Base-by-base conservation (phyloP, 306 rosid genomes). In the Styphnolobium japonicum region DNA sequence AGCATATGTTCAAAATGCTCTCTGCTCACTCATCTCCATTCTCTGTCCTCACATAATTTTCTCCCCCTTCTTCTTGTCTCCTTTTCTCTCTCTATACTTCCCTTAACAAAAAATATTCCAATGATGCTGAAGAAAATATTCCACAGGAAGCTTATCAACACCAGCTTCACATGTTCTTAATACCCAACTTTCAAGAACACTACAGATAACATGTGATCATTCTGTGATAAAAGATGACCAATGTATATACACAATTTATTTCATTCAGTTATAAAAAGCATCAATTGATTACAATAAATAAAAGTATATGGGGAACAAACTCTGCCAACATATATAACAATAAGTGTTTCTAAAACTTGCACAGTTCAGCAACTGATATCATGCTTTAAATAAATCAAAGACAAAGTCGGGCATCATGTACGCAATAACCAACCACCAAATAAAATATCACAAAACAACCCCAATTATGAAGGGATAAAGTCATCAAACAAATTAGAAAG, bases 401-500 rank as follows among this genome's bases (percentile, higher is more conserved):
- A 51, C 36, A 67, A 52, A 46, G 64, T 69, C 19, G 4, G 29
- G 33, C 46, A 19, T 45, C 67, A 29, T 25, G 36, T 37, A 42
- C 68, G 45, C 12, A 42, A 42, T 51, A 33, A 80, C 53, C 22
- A 42, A 58, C 52, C 33, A 45, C 14, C 34, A 33, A 42, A 45
- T 25, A 43, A 43, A 43, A 57, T 3, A 27, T 16, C 60, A 52
- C 33, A 42, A 42, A 43, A 16, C 53, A 40, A n/a, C n/a, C n/a
- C 37, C 27, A 61, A 39, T 53, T 33, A 33, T 65, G 63, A 71
- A 21, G 16, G 49, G 48, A 4, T 52, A 71, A 21, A 39, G 31
- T 61, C 62, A 53, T 52, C 55, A 71, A 55, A 63, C 67, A 82
- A 53, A 56, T 65, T 71, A 58, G 62, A 34, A 61, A 37, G 53